Base-by-base conservation (phyloP, 345 rosid species). In the Aurinia saxatilis region DNA sequence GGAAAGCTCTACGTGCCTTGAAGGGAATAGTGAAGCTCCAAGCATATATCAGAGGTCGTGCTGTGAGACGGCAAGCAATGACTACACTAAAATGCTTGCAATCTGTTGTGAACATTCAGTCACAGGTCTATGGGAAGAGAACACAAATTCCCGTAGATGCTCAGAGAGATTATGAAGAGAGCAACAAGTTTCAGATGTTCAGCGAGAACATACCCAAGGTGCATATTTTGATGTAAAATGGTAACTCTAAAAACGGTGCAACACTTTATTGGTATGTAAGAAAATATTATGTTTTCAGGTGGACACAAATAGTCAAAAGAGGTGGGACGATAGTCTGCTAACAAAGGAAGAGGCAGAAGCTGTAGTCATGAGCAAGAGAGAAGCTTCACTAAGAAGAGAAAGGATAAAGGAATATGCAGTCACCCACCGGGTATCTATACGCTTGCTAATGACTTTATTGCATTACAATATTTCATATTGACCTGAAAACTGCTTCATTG, bases 1-100 rank as follows among this genome's bases (percentile, higher is more conserved):
- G 86, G 76, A 86, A 88, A 77, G 98, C 98, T 37, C 68, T 85
- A 74, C 73, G 84, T 65, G 98, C 98, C 10, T 47, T 92, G 71
- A 92, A 82, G 73, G 98, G 98, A 17, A 92, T 92, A 67, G 95
- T 86, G 60, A 84, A 61, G 81, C 96, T 92, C 16, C 98, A 92
- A 74, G 96, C 98, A 4, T 78, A 88, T 50, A 85, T 92, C 15
- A 77, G 96, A 49, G 98, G 96, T 31, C 65, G 80, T 61, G 78
- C 82, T 0, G 91, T 88, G 66, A 77, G 98, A 75, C 88, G 87
- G 44, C 96, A 92, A 67, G 92, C 96, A 11, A 68, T 82, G 68
- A 77, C 76, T 39, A 84, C 96, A 17, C 80, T 92, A 10, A 88
- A 89, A 68, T 79, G 89, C 70, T 77, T 92, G 77, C 93, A 92